Conservation (phyloP, 345 rosid species). For the Triadica sebifera region DNA sequence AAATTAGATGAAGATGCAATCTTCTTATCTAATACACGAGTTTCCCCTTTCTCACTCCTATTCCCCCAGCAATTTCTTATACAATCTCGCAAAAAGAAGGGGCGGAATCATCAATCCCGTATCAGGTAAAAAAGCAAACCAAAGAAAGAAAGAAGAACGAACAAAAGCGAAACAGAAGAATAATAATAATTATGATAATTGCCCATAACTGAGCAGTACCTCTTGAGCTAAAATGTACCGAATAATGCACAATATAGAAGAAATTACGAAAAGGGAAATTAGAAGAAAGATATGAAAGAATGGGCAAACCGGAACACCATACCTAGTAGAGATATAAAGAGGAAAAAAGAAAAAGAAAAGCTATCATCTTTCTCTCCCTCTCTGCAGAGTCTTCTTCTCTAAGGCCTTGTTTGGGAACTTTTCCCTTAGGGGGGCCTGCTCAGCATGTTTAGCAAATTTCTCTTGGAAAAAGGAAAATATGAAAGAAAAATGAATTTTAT, state of each 20-base stretch:
- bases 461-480: too few relatives aligned
- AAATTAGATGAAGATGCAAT: constrained; percentile 14
- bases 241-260: not conserved
- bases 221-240: constrained; percentile 7
- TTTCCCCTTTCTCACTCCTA: constrained; percentile 8
- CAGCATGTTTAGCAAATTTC: too few relatives aligned
- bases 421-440: too few relatives aligned
- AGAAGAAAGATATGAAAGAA: constrained; percentile 13
- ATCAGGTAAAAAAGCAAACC: constrained; percentile 15
- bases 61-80: constrained; percentile 15
- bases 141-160: constrained; percentile 7
- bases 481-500: too few relatives aligned
- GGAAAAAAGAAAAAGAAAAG: not conserved
- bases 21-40: constrained; percentile 38
- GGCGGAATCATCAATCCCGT: constrained; percentile 33
- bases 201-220: constrained; percentile 7
- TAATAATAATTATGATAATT: not conserved
- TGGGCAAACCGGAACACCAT: constrained; percentile 12
- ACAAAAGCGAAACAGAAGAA: not conserved
- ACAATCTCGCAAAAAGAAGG: constrained; percentile 26
- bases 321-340: constrained; percentile 6
- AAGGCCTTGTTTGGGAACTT: too few relatives aligned
- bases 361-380: not conserved
- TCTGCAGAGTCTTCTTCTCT: not conserved
- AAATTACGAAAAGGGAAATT: not conserved